Percentiles rank a stretch among this genome's conserved stretches.
phyloP scores from a whole-genome alignment of 257 asterid species.

The Nicotiana knightiana region DNA sequence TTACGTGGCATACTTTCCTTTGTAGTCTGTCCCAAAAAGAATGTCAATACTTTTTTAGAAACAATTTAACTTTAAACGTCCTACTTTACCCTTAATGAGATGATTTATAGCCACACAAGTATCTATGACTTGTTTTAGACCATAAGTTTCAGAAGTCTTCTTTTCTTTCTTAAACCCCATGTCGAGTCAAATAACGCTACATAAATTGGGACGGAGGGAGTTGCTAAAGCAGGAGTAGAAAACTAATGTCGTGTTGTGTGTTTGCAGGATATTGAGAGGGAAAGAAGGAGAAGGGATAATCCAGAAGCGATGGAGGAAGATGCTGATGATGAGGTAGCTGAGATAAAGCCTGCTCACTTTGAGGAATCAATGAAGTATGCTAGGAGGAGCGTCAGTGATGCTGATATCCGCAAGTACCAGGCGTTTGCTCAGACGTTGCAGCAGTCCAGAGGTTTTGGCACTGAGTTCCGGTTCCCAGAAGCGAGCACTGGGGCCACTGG shows the following conservation, averaged over 20 bases:
- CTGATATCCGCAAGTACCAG: constrained; percentile 75
- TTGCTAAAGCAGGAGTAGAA: background rate
- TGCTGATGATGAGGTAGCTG: constrained; percentile 59
- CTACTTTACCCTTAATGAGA: too few relatives aligned
- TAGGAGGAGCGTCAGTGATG: constrained; percentile 75
- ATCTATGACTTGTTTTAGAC: too few relatives aligned
- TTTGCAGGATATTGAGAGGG: constrained; percentile 70
- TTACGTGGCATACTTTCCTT: too few relatives aligned
- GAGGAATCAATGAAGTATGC: constrained; percentile 91
- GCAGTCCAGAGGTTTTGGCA: constrained; percentile 78
- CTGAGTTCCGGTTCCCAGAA: constrained; percentile 61
- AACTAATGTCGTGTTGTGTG: background rate
- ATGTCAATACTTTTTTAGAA: too few relatives aligned
- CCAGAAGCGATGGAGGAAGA: constrained; percentile 87
- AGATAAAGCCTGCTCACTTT: constrained; percentile 68
- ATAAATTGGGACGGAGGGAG: too few relatives aligned
- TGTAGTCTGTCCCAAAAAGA: too few relatives aligned
- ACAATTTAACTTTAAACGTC: too few relatives aligned
- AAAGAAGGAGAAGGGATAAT: constrained; percentile 55
- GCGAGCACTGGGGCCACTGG: constrained; percentile 15
- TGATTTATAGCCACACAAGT: too few relatives aligned
- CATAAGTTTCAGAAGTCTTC: too few relatives aligned
- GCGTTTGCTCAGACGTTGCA: constrained; percentile 79
- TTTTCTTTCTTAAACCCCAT: too few relatives aligned
- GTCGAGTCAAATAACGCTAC: too few relatives aligned